A percentile compares a stretch with the other conserved stretches of the same genome.
These are phyloP conservation scores for Luzula sylvatica DNA, from an alignment of 176 grass and related monocot species.

Conservation along the genomic window DNA sequence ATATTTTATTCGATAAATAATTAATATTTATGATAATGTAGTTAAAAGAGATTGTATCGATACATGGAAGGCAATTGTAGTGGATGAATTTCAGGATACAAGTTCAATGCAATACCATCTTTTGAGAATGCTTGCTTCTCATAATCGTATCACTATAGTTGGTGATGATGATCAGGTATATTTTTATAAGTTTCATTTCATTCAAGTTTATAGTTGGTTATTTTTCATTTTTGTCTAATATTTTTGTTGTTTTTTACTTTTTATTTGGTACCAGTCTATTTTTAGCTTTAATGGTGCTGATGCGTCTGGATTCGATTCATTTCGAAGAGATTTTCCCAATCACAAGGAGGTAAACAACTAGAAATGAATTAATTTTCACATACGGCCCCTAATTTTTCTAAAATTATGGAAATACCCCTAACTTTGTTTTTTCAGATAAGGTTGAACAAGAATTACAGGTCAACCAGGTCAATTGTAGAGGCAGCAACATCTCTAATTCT, in stretches of 20 bases:
- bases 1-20: neutral
- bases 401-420: too few relatives aligned
- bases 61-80: conserved; percentile 74
- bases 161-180: conserved; percentile 94
- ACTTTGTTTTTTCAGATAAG: conserved; percentile 42
- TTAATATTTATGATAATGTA: conserved; percentile 25
- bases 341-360: conserved; percentile 80
- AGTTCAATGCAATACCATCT: conserved; percentile 89
- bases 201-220: neutral
- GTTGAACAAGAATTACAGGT: conserved; percentile 87
- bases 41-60: conserved; percentile 65
- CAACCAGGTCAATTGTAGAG: conserved; percentile 78
- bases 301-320: conserved; percentile 89
- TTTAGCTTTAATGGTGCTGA: conserved; percentile 98
- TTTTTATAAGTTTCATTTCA: conserved; percentile 2
- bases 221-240: neutral
- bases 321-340: conserved; percentile 80
- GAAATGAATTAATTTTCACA: too few relatives aligned
- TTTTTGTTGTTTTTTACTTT: conserved; percentile 7
- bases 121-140: conserved; percentile 72
- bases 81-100: conserved; percentile 99
- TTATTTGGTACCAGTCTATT: conserved; percentile 63
- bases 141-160: conserved; percentile 80
- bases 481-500: conserved; percentile 82
- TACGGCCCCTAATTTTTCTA: too few relatives aligned